phyloP scores from a whole-genome alignment of 2,329 filamentous ascomycete species.

The Verticillium isaacii region DNA sequence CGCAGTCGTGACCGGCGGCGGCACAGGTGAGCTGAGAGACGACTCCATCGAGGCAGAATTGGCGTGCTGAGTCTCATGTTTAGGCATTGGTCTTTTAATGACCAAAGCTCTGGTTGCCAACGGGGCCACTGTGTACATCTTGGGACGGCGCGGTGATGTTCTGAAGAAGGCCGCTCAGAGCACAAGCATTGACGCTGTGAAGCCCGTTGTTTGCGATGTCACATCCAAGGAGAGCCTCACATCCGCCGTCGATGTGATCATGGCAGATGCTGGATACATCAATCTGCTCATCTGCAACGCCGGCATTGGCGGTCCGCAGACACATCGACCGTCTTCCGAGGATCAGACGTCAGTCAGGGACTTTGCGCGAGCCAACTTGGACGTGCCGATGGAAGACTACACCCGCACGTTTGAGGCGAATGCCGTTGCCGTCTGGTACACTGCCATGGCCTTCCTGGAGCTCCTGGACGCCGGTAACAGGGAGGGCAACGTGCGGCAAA shows the following conservation, averaged over 20 bases:
- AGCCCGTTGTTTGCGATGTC: slow-evolving; percentile 33
- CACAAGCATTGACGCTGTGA: slow-evolving; percentile 22
- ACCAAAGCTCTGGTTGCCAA: slow-evolving; percentile 27
- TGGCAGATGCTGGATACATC: slow-evolving; percentile 52
- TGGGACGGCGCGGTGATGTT: slow-evolving; percentile 28
- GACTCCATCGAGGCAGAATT: not conserved
- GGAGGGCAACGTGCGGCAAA: slow-evolving; percentile 48
- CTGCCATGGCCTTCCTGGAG: slow-evolving; percentile 54
- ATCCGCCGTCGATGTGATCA: slow-evolving; percentile 52
- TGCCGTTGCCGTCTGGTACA: slow-evolving; percentile 34
- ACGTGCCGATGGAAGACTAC: slow-evolving; percentile 47
- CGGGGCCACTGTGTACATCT: slow-evolving; percentile 28
- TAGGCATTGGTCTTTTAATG: slow-evolving; percentile 55
- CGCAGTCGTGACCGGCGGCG: slow-evolving; percentile 56
- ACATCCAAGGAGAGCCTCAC: slow-evolving; percentile 44
- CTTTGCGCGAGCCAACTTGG: slow-evolving; percentile 11
- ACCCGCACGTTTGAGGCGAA: slow-evolving; percentile 55
- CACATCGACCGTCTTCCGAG: not conserved
- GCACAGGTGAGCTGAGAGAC: slow-evolving; percentile 38
- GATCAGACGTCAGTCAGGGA: not conserved
- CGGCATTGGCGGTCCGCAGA: slow-evolving; percentile 57
- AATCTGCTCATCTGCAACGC: slow-evolving; percentile 60
- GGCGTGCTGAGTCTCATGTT: not conserved
- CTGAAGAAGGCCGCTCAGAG: slow-evolving; percentile 38
- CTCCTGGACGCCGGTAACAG: slow-evolving; percentile 52